Base-by-base conservation (phyloP, 352 stramenopile species). In the Phytophthora sp. region DNA sequence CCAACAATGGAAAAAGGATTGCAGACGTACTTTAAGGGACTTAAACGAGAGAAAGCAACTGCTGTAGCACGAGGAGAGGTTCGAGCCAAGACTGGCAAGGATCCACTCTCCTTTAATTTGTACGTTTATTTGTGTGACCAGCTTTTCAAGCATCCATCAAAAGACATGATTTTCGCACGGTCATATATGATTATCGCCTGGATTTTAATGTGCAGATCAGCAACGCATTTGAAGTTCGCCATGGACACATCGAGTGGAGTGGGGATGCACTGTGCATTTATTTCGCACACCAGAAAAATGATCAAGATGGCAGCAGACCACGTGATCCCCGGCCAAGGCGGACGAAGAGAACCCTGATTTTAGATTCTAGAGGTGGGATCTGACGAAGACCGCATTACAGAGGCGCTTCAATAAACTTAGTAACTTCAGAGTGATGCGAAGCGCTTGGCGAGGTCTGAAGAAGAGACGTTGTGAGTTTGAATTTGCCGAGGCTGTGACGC, bases 281-380 rank as follows among this genome's bases (percentile, higher is more conserved):
- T 27, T 84, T 84, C 34, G 55, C 66, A 0, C 66, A 81, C 18
- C 67, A 67, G 54, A 77, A 84, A 48, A 79, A 72, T 27, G 57
- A 78, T 12, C 56, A 80, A 42, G 34, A 48, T 13, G 70, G 59
- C 8, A 51, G 44, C 10, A 32, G 50, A 17, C 43, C 59, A 3
- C 59, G 50, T 20, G 51, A 58, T n/a, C 51, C 60, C 3, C 31
- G 10, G 8, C 31, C n/a, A n/a, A n/a, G n/a, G n/a, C n/a, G n/a
- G n/a, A n/a, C n/a, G n/a, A n/a, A n/a, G n/a, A n/a, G n/a, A n/a
- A n/a, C n/a, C n/a, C n/a, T n/a, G n/a, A n/a, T n/a, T n/a, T n/a
- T n/a, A n/a, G n/a, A n/a, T n/a, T n/a, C n/a, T n/a, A n/a, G n/a
- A n/a, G n/a, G n/a, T n/a, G n/a, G n/a, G n/a, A n/a, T n/a, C n/a